Evolutionary conservation across 441 rosid species (phyloP).

Genomic region (Jatropha podagrica): DNA sequence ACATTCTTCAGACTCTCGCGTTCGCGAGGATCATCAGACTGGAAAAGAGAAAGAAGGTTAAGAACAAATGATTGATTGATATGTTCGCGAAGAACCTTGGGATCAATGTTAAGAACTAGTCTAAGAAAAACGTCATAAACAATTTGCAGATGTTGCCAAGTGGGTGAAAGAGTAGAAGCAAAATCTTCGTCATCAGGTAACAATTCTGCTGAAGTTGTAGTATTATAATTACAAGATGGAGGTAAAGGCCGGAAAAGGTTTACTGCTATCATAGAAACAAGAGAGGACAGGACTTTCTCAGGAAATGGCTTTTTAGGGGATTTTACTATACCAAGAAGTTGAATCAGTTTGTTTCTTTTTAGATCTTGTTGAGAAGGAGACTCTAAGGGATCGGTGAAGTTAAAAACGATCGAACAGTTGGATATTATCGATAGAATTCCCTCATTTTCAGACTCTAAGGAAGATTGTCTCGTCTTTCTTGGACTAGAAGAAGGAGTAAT

Average conservation of each 20-base stretch:
- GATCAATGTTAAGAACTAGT: constrained; percentile 36
- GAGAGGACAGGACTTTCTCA: constrained; percentile 29
- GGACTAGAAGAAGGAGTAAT: constrained; percentile 23
- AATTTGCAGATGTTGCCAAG: constrained; percentile 55
- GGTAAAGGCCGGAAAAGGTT: constrained; percentile 60
- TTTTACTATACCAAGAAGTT: constrained; percentile 39
- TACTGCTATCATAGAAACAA: constrained; percentile 44
- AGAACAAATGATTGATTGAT: constrained; percentile 38
- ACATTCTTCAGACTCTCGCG: constrained; percentile 52
- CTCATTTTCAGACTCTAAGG: constrained; percentile 27
- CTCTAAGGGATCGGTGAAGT: constrained; percentile 48
- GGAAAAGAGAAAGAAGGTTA: constrained; percentile 50
- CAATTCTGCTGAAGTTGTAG: constrained; percentile 17
- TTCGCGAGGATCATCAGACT: constrained; percentile 60
- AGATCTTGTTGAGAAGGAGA: constrained; percentile 50
- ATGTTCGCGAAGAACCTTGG: constrained; percentile 38
- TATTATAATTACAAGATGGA: constrained; percentile 31
- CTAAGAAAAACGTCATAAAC: constrained; percentile 47
- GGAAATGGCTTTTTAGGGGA: constrained; percentile 31
- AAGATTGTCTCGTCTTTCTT: constrained; percentile 16
- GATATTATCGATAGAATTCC: constrained; percentile 39
- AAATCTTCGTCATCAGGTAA: constrained; percentile 45
- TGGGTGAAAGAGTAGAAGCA: constrained; percentile 26
- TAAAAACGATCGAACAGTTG: constrained; percentile 38
- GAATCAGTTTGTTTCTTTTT: constrained; percentile 44